These are phyloP conservation scores for Heliamphora pulchella DNA, from an alignment of 179 eudicot species.

Conservation along the genomic window DNA sequence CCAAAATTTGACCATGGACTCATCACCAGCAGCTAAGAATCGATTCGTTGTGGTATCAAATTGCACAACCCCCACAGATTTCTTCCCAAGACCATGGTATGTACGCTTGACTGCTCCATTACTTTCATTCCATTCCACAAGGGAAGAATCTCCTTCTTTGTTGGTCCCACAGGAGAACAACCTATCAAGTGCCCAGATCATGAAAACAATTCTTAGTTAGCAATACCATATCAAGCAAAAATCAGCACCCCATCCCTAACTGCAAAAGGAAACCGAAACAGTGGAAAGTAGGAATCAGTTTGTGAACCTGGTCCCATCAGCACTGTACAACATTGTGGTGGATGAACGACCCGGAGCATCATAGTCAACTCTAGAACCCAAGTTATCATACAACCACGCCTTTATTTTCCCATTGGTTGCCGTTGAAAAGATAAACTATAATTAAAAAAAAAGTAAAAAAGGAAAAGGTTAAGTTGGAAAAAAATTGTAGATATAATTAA, in stretches of 20 bases:
- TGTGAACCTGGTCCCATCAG: conserved; percentile 76
- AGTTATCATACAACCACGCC: conserved; percentile 79
- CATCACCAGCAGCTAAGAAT: conserved; percentile 76
- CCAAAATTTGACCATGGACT: conserved; percentile 60
- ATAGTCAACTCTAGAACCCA: conserved; percentile 81
- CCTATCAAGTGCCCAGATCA: conserved; percentile 23
- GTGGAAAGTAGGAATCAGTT: not conserved
- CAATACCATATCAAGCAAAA: not conserved
- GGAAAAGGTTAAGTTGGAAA: not conserved
- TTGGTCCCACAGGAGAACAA: conserved; percentile 81
- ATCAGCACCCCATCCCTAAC: not conserved
- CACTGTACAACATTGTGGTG: conserved; percentile 72
- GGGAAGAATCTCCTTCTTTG: conserved; percentile 78
- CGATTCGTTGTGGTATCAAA: conserved; percentile 71
- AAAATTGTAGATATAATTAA: not conserved
- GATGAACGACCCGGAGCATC: conserved; percentile 86
- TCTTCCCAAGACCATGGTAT: conserved; percentile 66
- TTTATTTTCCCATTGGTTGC: conserved; percentile 85
- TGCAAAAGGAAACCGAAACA: not conserved
- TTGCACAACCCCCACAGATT: conserved; percentile 64
- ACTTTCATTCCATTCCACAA: conserved; percentile 87
- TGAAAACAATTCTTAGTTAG: conserved; percentile 7
- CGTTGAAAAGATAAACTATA: conserved; percentile 77
- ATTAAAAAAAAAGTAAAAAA: conserved; percentile 7
- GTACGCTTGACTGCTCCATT: conserved; percentile 71